A percentile compares a stretch with the other conserved stretches of the same genome.
These are phyloP conservation scores for Solanum bulbocastanum DNA, from an alignment of 257 asterid species.

Conservation along the genomic window DNA sequence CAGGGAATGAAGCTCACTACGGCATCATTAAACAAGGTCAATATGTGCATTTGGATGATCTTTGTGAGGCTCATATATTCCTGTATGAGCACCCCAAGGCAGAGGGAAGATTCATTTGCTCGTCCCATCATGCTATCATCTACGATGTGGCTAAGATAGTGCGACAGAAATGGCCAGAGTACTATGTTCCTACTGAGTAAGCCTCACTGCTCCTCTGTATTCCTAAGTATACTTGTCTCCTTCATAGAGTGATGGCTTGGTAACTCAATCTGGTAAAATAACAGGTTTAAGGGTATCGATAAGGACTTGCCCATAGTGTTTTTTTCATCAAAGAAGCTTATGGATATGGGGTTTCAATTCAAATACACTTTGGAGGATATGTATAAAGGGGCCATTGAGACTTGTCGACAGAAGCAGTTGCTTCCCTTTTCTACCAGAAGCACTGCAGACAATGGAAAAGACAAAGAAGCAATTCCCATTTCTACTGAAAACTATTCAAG, in stretches of 20 bases:
- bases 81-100: constrained; percentile 73
- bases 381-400: constrained; percentile 71
- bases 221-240: not conserved
- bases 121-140: constrained; percentile 72
- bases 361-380: constrained; percentile 77
- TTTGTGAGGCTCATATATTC: constrained; percentile 84
- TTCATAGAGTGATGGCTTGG: not conserved
- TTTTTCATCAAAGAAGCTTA: constrained; percentile 72
- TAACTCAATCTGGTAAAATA: constrained; percentile 1
- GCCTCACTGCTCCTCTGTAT: not conserved
- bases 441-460: constrained; percentile 20
- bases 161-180: constrained; percentile 74
- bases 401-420: constrained; percentile 61
- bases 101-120: constrained; percentile 80
- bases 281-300: constrained; percentile 73
- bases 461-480: constrained; percentile 12
- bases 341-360: constrained; percentile 55
- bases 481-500: constrained; percentile 4
- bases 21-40: constrained; percentile 79
- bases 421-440: constrained; percentile 46
- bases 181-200: constrained; percentile 70
- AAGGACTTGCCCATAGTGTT: constrained; percentile 52
- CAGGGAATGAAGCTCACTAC: constrained; percentile 83
- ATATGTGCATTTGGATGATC: constrained; percentile 78
- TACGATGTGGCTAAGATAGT: constrained; percentile 54